Percentiles rank a stretch among this genome's conserved stretches.
Evolutionary conservation across 352 stramenopile genomes (phyloP).

Genomic region (Phytopythium ostracodes): DNA sequence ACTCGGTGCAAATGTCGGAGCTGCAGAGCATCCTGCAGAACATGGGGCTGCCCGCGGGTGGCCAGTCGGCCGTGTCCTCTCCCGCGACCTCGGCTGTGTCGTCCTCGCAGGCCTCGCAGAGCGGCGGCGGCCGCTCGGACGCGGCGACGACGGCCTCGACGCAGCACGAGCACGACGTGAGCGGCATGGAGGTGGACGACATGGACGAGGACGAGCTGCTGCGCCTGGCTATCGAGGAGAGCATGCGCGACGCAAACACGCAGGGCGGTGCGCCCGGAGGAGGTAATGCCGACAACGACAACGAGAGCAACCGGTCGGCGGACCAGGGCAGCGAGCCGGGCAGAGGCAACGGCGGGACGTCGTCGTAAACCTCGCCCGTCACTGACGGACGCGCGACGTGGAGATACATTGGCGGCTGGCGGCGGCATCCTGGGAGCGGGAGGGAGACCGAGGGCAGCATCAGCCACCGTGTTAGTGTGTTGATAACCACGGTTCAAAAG

Average conservation of each 20-base stretch:
- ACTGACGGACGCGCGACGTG: neutral
- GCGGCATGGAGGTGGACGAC: slow-evolving; percentile 80
- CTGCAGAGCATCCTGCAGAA: slow-evolving; percentile 87
- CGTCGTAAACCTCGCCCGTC: slow-evolving; percentile 26
- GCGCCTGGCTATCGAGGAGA: slow-evolving; percentile 83
- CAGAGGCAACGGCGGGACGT: slow-evolving; percentile 40
- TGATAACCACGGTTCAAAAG: slow-evolving; percentile 3
- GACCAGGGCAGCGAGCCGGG: slow-evolving; percentile 16
- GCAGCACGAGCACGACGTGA: slow-evolving; percentile 73
- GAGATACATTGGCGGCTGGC: no score
- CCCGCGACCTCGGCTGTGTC: slow-evolving; percentile 69
- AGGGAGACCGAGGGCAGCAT: neutral
- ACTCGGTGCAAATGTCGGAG: slow-evolving; percentile 81
- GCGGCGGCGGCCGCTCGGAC: slow-evolving; percentile 56
- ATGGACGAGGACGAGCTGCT: slow-evolving; percentile 86
- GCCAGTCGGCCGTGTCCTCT: slow-evolving; percentile 63
- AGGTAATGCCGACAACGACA: slow-evolving; percentile 47
- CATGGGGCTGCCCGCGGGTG: slow-evolving; percentile 74
- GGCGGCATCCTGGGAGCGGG: neutral
- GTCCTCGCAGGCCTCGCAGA: slow-evolving; percentile 70
- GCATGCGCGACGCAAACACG: slow-evolving; percentile 74
- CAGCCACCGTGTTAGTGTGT: slow-evolving; percentile 5
- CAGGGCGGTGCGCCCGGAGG: slow-evolving; percentile 16
- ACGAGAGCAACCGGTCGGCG: slow-evolving; percentile 10
- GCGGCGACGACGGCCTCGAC: slow-evolving; percentile 69